Evolutionary conservation across 208 protist species (phyloP).

Genomic region (Phytomonas francai): DNA sequence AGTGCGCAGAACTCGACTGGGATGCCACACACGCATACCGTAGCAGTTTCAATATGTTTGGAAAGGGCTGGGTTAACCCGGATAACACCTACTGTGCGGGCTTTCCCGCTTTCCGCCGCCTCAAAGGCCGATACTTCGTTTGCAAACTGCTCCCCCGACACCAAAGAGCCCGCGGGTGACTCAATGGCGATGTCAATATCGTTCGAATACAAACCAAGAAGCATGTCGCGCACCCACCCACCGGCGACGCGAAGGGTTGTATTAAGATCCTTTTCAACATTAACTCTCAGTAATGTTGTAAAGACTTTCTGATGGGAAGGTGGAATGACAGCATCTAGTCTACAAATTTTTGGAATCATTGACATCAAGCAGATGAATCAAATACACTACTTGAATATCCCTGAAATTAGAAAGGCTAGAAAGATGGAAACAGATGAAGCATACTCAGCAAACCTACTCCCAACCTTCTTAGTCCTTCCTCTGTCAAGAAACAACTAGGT

Average conservation of each 20-base stretch:
- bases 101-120: slow-evolving; percentile 20
- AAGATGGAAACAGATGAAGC: slow-evolving; percentile 3
- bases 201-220: slow-evolving; percentile 86
- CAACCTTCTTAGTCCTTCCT: not conserved
- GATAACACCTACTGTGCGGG: slow-evolving; percentile 90
- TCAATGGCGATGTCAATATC: slow-evolving; percentile 99
- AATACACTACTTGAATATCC: not conserved
- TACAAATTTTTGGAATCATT: slow-evolving; percentile 24
- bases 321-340: slow-evolving; percentile 38
- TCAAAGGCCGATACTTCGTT: slow-evolving; percentile 73
- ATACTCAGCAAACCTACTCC: not conserved
- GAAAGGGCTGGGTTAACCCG: slow-evolving; percentile 94
- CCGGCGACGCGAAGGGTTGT: slow-evolving; percentile 88
- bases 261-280: slow-evolving; percentile 39
- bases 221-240: slow-evolving; percentile 97
- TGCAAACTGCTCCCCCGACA: slow-evolving; percentile 90
- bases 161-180: slow-evolving; percentile 15
- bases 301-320: slow-evolving; percentile 77
- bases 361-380: not conserved
- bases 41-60: slow-evolving; percentile 98
- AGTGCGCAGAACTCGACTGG: slow-evolving; percentile 97
- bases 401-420: slow-evolving; percentile 5
- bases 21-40: slow-evolving; percentile 81
- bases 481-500: not conserved
- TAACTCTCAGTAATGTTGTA: slow-evolving; percentile 66